Evolutionary conservation across 257 asterid genomes (phyloP), one percentile per base, ranked within the genome.

Genomic region (Petunia secreta): DNA sequence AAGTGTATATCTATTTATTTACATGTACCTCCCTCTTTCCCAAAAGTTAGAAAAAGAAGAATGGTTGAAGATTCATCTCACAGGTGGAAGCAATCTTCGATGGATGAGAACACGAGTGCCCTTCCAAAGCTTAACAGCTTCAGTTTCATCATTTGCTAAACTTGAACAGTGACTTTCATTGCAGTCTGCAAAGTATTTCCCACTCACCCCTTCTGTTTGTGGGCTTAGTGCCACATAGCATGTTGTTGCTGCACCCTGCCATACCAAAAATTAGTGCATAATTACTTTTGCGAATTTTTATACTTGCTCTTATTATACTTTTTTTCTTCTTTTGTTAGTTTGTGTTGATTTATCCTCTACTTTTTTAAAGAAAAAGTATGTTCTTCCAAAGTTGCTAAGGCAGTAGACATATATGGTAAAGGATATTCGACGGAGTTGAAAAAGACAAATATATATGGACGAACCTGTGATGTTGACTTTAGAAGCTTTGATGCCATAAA

Each of bases 391-490:
- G 43, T 62, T 62, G 67, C 13, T 34, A 62, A 62, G 13, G 9
- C 8, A 62, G 34, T 10, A 38, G 48, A 4, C 0, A 40, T 55
- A 5, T 36, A 48, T 69, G 76, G 37, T 16, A 55, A 62, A 63
- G 62, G 75, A 74, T 60, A 54, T 41, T 43, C 15, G 16, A n/a
- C 5, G n/a, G 3, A 77, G 63, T 65, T 25, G 39, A 46, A 7
- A 50, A 73, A 85, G 82, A 83, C 85, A 77, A 80, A n/a, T 54
- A 82, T 62, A 84, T 54, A 46, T 55, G 63, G 87, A 81, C 94
- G 79, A 89, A 95, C 98, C 98, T 95, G 97, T 85, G 98, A 89
- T 84, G 92, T 91, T 38, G 98, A 88, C 85, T 95, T 95, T 77
- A 95, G 97, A 86, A 95, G 83, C 84, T 91, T 95, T 76, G 98